Evolutionary conservation across 1,284 basidiomycete genomes (phyloP), one percentile per base, ranked within the genome.

Genomic region (Hemileia vastatrix): DNA sequence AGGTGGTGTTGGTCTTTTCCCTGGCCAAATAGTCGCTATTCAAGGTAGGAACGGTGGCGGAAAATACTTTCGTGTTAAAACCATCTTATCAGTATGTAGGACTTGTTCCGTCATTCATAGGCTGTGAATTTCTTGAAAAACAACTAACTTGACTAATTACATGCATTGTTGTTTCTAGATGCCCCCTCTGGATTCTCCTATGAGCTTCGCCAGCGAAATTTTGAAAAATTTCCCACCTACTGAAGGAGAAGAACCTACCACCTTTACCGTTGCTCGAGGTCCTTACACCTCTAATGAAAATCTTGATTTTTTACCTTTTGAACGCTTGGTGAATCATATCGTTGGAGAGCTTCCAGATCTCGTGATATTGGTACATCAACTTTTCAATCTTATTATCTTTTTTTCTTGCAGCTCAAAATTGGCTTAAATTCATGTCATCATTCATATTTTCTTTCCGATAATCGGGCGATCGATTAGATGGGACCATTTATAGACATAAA

Each of bases 41-140:
- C 87, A 84, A 67, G 95, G 95, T 0, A 83, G 83, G 70, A 97
- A 97, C 75, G 92, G 91, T 1, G 90, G 90, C 1, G 92, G 89
- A 3, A 85, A 84, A 1, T 84, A 83, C 75, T 98, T 96, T 73
- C 80, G 84, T 13, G 92, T 87, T 0, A 83, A 84, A 24, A 91
- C 97, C 72, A 80, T 96, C 11, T 76, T 96, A 40, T 80, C 86
- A 69, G 91, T 87, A 66, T 63, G 79, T 74, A 9, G 4, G 4
- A 27, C 32, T 45, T 27, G n/a, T 57, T 33, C n/a, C n/a, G n/a
- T n/a, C n/a, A n/a, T n/a, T 23, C 15, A 52, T 4, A 49, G 21
- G 44, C 43, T 55, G 27, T 36, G 18, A n/a, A 33, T 58, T 11
- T 19, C 48, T 45, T 33, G 23, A 54, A 84, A 78, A 2, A 77